Evolutionary conservation across 2,329 filamentous ascomycete genomes (phyloP), one percentile per base, ranked within the genome.

Genomic region (Venturiaceae sp.): DNA sequence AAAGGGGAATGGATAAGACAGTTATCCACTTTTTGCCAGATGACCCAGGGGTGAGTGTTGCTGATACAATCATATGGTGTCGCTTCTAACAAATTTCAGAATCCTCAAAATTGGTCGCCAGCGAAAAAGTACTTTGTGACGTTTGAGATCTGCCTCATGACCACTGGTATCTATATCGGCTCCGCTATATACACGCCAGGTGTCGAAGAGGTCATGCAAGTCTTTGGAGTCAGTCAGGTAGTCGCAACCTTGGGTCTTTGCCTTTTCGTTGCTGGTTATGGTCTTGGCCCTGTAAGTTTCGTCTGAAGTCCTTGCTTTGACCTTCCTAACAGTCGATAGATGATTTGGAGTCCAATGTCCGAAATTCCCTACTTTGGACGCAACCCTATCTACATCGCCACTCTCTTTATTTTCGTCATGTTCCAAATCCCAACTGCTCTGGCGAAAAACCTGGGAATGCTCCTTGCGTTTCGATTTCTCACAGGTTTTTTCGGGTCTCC

Each of bases 261-360:
- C 3, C 58, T 66, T 9, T 68, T 66, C 34, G 60, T 62, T 1
- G 58, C 67, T 6, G 66, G 65, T 1, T 86, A 89, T 52, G 88
- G 85, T 1, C 82, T 86, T 58, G 87, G 87, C 1, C 87, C 88
- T 1, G 80, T 58, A 33, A 74, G 74, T 4, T n/a, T 39, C 9
- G 3, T 7, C 14, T 74, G 80, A 82, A 0, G 75, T 91, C 21
- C 88, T 85, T 76, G 87, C 86, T 2, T 87, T 87, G 0, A 73
- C 90, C 4, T 88, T 84, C 2, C 88, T 92, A 72, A 75, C 87
- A 39, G 82, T 78, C 64, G 88, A 88, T 39, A 53, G 3, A 63
- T 83, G 0, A 75, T 91, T 21, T 88, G 85, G 77, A 87, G 87
- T 2, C 88, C 88, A 0, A 73, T 91, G 4, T 88, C 84, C 2